Conservation (phyloP, 257 asterid species). For the Echium plantagineum region DNA sequence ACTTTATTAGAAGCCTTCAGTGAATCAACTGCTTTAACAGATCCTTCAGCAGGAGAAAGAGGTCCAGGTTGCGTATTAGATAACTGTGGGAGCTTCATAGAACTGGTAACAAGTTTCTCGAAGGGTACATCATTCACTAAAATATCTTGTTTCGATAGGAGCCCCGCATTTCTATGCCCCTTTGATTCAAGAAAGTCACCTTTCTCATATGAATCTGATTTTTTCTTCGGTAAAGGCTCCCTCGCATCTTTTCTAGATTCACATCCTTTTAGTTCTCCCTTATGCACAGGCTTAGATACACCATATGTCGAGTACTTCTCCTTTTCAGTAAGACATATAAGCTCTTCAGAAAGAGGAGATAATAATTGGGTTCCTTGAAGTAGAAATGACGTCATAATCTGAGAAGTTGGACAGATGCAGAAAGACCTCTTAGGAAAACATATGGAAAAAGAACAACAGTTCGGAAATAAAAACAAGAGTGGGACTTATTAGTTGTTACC, state of each 20-base stretch:
- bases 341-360: slow-evolving; percentile 72
- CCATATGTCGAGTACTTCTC: slow-evolving; percentile 29
- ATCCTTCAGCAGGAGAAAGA: too few species aligned
- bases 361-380: slow-evolving; percentile 29
- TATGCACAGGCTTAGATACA: slow-evolving; percentile 30
- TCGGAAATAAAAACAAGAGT: slow-evolving; percentile 1
- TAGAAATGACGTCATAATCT: slow-evolving; percentile 81
- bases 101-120: too few species aligned
- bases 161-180: slow-evolving; percentile 18
- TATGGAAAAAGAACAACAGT: neutral
- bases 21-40: too few species aligned
- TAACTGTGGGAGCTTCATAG: too few species aligned
- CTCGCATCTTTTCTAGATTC: slow-evolving; percentile 34
- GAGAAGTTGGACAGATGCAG: slow-evolving; percentile 19
- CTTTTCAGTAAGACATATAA: slow-evolving; percentile 34
- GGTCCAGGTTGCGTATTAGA: too few species aligned
- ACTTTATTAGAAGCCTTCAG: slow-evolving; percentile 7
- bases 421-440: neutral
- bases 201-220: slow-evolving; percentile 27
- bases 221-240: slow-evolving; percentile 34
- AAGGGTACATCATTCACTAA: too few species aligned
- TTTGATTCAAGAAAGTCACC: slow-evolving; percentile 20
- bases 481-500: slow-evolving; percentile 46
- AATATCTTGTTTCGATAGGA: slow-evolving; percentile 36
- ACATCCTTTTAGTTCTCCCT: slow-evolving; percentile 31